Percentiles rank a stretch among this genome's conserved stretches.
Conservation (phyloP, 2,329 filamentous ascomycete genomes). For the Coniella vitis region DNA sequence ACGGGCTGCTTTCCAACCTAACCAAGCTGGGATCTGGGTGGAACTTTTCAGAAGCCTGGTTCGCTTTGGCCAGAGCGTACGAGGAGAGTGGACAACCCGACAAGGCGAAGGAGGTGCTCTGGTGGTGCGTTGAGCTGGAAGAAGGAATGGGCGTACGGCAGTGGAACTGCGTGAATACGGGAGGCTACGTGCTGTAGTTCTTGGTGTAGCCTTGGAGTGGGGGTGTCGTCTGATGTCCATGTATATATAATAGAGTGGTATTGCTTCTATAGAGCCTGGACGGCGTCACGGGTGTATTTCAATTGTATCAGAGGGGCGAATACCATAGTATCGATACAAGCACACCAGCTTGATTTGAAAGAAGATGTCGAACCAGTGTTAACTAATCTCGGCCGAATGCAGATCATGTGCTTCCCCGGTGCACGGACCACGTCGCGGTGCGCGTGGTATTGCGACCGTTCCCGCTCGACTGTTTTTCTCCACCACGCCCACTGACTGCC, state of each 20-base stretch:
- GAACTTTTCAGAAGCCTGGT: conserved; percentile 94
- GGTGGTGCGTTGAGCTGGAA: conserved; percentile 97
- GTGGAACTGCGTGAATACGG: conserved; percentile 65
- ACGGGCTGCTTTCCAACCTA: conserved; percentile 70
- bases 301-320: too few relatives aligned
- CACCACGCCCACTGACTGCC: background rate
- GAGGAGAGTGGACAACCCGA: conserved; percentile 80
- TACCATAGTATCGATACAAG: too few relatives aligned
- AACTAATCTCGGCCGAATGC: background rate
- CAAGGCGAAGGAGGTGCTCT: conserved; percentile 85
- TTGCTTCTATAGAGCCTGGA: too few relatives aligned
- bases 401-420: background rate
- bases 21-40: conserved; percentile 83
- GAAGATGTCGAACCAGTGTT: too few relatives aligned
- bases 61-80: conserved; percentile 75
- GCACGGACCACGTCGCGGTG: conserved; percentile 15
- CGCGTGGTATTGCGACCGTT: conserved; percentile 5
- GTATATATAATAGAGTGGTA: background rate
- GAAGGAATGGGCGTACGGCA: conserved; percentile 72
- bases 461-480: conserved; percentile 11
- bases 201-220: too few relatives aligned
- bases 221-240: too few relatives aligned
- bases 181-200: conserved; percentile 57
- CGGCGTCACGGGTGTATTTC: too few relatives aligned
- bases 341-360: too few relatives aligned